Evolutionary conservation across 2,329 filamentous ascomycete genomes (phyloP), one percentile per base, ranked within the genome.

Genomic region (Xenosphaeropsis pyriputrescens): DNA sequence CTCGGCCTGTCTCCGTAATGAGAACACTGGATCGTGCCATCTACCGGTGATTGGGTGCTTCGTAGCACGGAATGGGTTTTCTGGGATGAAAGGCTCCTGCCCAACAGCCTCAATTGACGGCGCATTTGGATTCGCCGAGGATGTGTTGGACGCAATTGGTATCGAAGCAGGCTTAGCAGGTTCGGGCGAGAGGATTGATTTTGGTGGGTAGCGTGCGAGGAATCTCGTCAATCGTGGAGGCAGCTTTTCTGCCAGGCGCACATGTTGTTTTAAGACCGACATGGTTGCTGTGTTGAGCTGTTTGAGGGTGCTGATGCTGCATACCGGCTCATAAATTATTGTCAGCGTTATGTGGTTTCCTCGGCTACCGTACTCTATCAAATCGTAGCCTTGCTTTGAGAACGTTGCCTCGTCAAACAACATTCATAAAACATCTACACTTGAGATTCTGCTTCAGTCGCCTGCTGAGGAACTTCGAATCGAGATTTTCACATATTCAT

Each of bases 161-260:
- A 26, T 26, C 22, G 22, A 26, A 11, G 22, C 42, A 32, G 41
- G 30, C 19, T 36, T 36, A n/a, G 49, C 37, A 29, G 43, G 33
- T 11, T 26, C 7, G 36, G 51, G 38, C 17, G 54, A 40, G 43
- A 74, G 62, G 53, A 79, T 69, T 48, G 70, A 59, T 37, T 64
- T 70, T 35, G 89, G 86, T 32, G 91, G 91, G 59, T 89, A 95
- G 47, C 83, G 81, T 40, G 81, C 80, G 60, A 98, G 82, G 71
- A 98, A 95, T 52, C 77, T 76, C 54, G 81, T 73, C 34, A 98
- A 73, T 31, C 79, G 79, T 38, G 73, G 66, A 7, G 86, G 91
- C 31, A 96, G 75, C 47, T 72, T 66, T 60, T 78, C 74, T 43
- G 82, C 82, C 41, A 85, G 67, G 41, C 59, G 53, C 40, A 70